phyloP scores from a whole-genome alignment of 495 filamentous ascomycete genomes.

The Podospora appendiculata region DNA sequence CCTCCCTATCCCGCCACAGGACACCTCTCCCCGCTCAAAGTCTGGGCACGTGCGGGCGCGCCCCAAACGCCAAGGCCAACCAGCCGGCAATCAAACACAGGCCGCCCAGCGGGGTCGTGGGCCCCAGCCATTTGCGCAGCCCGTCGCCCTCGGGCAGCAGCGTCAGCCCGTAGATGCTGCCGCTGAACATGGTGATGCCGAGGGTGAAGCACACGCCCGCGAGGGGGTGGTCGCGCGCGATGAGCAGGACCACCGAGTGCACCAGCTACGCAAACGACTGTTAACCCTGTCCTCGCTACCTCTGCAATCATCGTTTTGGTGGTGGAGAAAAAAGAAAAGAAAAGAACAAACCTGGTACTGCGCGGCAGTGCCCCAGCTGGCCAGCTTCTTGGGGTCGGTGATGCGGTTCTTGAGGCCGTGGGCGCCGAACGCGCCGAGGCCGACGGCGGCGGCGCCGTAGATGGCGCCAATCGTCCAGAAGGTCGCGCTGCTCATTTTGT shows the following conservation, averaged over 20 bases:
- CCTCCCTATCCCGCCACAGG: no score
- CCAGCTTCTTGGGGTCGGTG: constrained; percentile 42
- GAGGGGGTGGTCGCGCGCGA: constrained; percentile 32
- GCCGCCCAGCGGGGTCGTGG: constrained; percentile 54
- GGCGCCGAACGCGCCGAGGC: constrained; percentile 56
- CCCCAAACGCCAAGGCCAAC: constrained; percentile 26
- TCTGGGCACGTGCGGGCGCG: neutral
- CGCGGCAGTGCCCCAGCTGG: constrained; percentile 50
- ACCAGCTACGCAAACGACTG: constrained; percentile 35
- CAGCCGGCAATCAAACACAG: constrained; percentile 51
- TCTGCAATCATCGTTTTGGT: neutral
- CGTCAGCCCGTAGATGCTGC: constrained; percentile 51
- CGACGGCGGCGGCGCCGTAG: constrained; percentile 51
- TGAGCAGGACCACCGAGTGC: constrained; percentile 49
- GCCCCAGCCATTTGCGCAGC: constrained; percentile 32
- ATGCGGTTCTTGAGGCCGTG: constrained; percentile 53
- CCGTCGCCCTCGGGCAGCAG: constrained; percentile 49
- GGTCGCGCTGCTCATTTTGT: constrained; percentile 16
- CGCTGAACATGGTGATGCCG: constrained; percentile 52
- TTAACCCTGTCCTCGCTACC: no score
- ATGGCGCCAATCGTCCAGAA: constrained; percentile 54
- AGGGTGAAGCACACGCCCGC: constrained; percentile 33
- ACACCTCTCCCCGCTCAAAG: no score
- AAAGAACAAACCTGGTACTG: constrained; percentile 47
- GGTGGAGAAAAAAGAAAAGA: neutral